Base-by-base conservation (phyloP, 192 early-diverging fungal species). In the Diversispora epigaea region DNA sequence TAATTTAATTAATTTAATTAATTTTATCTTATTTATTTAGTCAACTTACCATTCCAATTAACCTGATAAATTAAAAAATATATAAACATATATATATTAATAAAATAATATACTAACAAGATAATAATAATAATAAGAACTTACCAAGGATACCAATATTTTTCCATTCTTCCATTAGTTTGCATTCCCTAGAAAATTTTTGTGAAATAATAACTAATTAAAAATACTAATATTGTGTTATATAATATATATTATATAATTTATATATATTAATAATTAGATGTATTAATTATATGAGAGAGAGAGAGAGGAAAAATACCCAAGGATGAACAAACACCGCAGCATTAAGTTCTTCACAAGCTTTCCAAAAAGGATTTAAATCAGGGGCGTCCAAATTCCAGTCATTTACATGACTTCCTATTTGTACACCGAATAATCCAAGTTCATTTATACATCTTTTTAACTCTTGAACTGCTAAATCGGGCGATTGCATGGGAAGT, bases 331-430 rank as follows among this genome's bases (percentile, higher is more conserved):
- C 79, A 84, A 90, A 90, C 32, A 90, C 80, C 12, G 82, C 83
- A 19, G 78, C 81, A 69, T 89, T 84, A 19, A 90, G 78, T 73
- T 89, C 88, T 72, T 90, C 89, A 60, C 87, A 89, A 22, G 89
- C 88, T 22, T 81, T 76, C 89, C 89, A 90, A 56, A 90, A 78
- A 11, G 82, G 83, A 63, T 90, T 86, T 52, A 90, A 77, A 67
- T 90, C 89, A 15, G 87, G 88, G 4, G 89, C 88, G 67, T 90
- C 89, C 58, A 90, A 76, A 77, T 90, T 90, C 89, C 89, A 90
- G 55, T 90, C 87, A 41, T 85, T 85, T 52, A 87, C 79, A 22
- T 89, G 88, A 68, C 85, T 85, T 72, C 89, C 89, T 57, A 90
- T 91, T 79, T 90, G 89, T 41, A 88, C 81, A 11, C 89, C 89